phyloP scores from a whole-genome alignment of 192 early-diverging fungal species.

The Paraglomus brasilianum region DNA sequence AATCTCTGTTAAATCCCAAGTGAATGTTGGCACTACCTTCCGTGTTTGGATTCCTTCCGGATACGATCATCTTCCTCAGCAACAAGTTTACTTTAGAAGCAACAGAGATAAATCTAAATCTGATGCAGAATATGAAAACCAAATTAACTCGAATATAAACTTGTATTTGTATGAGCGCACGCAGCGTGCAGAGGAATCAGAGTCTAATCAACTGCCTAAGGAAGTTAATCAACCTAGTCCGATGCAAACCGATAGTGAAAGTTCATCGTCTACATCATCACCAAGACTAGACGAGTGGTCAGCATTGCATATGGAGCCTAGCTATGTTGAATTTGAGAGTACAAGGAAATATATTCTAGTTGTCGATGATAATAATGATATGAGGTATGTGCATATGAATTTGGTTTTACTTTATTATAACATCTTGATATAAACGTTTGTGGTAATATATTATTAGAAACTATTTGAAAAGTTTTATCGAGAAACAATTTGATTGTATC shows the following conservation, averaged over 20 bases:
- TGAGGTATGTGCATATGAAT: slow-evolving; percentile 29
- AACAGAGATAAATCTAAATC: neutral
- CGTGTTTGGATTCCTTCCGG: slow-evolving; percentile 52
- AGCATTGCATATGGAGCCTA: too few species aligned
- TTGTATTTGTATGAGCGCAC: slow-evolving; percentile 35
- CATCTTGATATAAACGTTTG: neutral
- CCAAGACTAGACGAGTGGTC: too few species aligned
- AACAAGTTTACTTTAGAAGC: slow-evolving; percentile 39
- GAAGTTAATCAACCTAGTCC: too few species aligned
- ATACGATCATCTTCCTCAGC: slow-evolving; percentile 43
- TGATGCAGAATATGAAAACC: too few species aligned
- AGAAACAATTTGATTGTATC: slow-evolving; percentile 37
- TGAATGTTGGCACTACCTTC: slow-evolving; percentile 52
- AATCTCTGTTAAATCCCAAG: slow-evolving; percentile 38
- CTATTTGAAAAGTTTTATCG: slow-evolving; percentile 36
- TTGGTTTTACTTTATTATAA: neutral
- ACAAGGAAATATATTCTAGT: slow-evolving; percentile 33
- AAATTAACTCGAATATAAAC: slow-evolving; percentile 31
- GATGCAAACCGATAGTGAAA: too few species aligned
- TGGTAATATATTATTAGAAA: neutral
- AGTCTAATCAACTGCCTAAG: neutral
- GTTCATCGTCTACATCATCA: too few species aligned
- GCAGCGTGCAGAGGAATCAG: slow-evolving; percentile 33
- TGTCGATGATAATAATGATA: slow-evolving; percentile 48
- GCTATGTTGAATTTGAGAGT: neutral